phyloP scores from a whole-genome alignment of 331 rosid species.

The Phaseolus coccineus region DNA sequence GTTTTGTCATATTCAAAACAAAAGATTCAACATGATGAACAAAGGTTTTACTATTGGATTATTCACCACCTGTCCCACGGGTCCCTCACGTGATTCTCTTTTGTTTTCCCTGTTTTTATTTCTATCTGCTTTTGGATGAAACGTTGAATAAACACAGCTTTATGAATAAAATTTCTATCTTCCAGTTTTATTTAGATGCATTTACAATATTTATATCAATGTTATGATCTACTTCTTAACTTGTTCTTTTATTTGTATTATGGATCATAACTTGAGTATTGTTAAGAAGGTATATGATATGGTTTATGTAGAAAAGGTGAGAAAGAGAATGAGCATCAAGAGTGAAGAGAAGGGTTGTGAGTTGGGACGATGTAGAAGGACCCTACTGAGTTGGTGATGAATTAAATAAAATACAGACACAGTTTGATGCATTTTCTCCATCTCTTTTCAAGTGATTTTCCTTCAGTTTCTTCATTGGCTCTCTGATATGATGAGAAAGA shows the following conservation, averaged over 20 bases:
- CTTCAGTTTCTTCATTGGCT: background rate
- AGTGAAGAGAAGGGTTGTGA: slow-evolving; percentile 14
- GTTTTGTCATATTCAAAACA: background rate
- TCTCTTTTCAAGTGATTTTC: background rate
- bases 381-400: slow-evolving; percentile 11
- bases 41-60: background rate
- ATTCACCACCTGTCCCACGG: too few relatives aligned
- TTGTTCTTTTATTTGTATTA: too few relatives aligned
- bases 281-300: too few relatives aligned
- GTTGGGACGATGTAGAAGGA: background rate
- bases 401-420: slow-evolving; percentile 17
- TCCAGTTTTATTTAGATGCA: too few relatives aligned
- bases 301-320: background rate
- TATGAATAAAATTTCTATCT: too few relatives aligned
- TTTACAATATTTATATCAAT: too few relatives aligned
- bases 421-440: slow-evolving; percentile 2
- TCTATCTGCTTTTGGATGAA: too few relatives aligned
- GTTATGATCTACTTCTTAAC: too few relatives aligned
- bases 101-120: too few relatives aligned
- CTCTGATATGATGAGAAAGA: background rate
- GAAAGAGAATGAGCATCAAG: slow-evolving; percentile 28
- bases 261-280: too few relatives aligned
- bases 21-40: background rate
- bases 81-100: too few relatives aligned
- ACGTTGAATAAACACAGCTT: too few relatives aligned